These are phyloP conservation scores for Pseudomassariella vexata DNA, from an alignment of 2,329 filamentous ascomycete species.

Conservation along the genomic window DNA sequence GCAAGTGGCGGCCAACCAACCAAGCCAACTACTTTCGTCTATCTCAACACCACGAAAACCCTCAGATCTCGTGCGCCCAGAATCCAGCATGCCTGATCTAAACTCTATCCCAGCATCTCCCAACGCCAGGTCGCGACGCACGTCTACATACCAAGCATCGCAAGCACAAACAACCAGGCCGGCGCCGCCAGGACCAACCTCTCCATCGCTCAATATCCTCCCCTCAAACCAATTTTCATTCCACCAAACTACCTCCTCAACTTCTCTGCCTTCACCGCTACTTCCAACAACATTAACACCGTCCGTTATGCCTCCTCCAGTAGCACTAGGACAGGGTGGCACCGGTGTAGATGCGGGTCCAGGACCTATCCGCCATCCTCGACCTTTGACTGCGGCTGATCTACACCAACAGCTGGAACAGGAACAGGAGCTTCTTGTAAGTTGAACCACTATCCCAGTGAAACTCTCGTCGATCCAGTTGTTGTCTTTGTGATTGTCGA, in stretches of 20 bases:
- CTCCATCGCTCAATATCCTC: constrained; percentile 48
- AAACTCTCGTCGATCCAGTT: neutral
- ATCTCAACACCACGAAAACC: no score
- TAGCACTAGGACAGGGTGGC: constrained; percentile 25
- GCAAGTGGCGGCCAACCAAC: constrained; percentile 1
- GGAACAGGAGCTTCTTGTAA: constrained; percentile 88
- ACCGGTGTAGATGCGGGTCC: constrained; percentile 49
- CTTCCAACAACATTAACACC: constrained; percentile 12
- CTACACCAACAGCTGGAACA: constrained; percentile 87
- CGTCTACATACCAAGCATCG: constrained; percentile 35
- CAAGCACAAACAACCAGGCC: constrained; percentile 17
- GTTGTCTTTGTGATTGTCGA: no score
- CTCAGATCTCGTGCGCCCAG: neutral
- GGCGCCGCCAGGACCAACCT: constrained; percentile 23
- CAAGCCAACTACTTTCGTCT: no score
- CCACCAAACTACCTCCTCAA: constrained; percentile 24
- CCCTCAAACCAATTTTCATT: constrained; percentile 40
- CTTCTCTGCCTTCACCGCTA: constrained; percentile 25
- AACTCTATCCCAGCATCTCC: constrained; percentile 8
- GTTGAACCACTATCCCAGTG: constrained; percentile 20
- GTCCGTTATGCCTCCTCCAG: constrained; percentile 23
- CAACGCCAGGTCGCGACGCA: constrained; percentile 29
- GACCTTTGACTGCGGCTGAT: constrained; percentile 82
- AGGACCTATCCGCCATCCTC: constrained; percentile 77
- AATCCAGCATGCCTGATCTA: constrained; percentile 33